phyloP scores from a whole-genome alignment of 2,329 filamentous ascomycete species.

The Malbranchea zuffiana region DNA sequence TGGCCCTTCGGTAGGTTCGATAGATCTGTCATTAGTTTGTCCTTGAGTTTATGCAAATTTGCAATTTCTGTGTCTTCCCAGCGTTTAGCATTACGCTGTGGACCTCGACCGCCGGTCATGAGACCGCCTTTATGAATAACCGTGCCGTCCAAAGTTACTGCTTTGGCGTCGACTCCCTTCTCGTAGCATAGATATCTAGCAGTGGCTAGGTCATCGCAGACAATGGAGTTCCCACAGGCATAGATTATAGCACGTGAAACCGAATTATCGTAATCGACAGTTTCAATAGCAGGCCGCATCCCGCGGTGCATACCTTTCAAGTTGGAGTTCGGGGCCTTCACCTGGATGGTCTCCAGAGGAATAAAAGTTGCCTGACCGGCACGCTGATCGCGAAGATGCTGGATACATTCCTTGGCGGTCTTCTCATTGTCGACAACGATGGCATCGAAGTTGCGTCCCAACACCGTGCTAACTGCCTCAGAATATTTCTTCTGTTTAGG shows the following conservation, averaged over 20 bases:
- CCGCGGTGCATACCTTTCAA: slow-evolving; percentile 80
- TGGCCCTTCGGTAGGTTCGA: slow-evolving; percentile 68
- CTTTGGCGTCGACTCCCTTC: slow-evolving; percentile 76
- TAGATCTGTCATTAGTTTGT: slow-evolving; percentile 67
- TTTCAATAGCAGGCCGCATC: slow-evolving; percentile 82
- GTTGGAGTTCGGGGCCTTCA: slow-evolving; percentile 78
- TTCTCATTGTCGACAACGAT: slow-evolving; percentile 93
- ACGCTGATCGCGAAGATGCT: slow-evolving; percentile 84
- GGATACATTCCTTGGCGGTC: slow-evolving; percentile 84
- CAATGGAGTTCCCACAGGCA: slow-evolving; percentile 86
- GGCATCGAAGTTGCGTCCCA: slow-evolving; percentile 87
- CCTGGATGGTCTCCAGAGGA: slow-evolving; percentile 92
- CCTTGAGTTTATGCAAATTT: slow-evolving; percentile 63
- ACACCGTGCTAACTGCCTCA: slow-evolving; percentile 80
- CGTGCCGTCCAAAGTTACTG: slow-evolving; percentile 87
- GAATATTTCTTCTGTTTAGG: slow-evolving; percentile 97
- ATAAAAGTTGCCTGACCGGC: slow-evolving; percentile 86
- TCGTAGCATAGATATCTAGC: slow-evolving; percentile 86
- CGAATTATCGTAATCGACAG: slow-evolving; percentile 81
- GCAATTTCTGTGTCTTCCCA: slow-evolving; percentile 89
- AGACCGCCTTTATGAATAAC: slow-evolving; percentile 93
- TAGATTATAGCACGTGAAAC: slow-evolving; percentile 89
- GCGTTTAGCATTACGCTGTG: slow-evolving; percentile 62
- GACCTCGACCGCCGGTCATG: slow-evolving; percentile 88
- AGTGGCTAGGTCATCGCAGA: slow-evolving; percentile 77